Percentiles rank a stretch among this genome's conserved stretches.
Evolutionary conservation across 768 basidiomycete genomes (phyloP).

Genomic region (Naganishia randhawae): DNA sequence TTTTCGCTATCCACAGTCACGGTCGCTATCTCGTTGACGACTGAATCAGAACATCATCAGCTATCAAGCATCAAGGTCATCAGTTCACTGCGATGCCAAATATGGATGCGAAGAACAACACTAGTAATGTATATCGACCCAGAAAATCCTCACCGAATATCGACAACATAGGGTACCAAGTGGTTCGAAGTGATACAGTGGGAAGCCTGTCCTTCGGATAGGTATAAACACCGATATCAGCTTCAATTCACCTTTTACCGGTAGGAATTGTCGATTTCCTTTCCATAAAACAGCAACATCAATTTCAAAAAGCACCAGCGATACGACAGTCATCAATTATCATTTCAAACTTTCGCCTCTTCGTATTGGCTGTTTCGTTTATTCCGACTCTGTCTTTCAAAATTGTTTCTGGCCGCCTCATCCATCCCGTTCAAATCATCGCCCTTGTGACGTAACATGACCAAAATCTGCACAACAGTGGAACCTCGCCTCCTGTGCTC

Average conservation of each 20-base stretch:
- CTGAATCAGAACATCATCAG: neutral
- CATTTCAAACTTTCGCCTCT: constrained; percentile 12
- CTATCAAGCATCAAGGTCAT: neutral
- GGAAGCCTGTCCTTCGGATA: constrained; percentile 41
- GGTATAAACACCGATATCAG: constrained; percentile 41
- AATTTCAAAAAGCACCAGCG: constrained; percentile 5
- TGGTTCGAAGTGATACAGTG: constrained; percentile 21
- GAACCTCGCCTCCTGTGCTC: constrained; percentile 7
- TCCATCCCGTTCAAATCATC: constrained; percentile 49
- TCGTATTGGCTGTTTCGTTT: neutral
- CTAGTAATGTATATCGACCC: neutral
- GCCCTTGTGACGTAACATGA: constrained; percentile 4
- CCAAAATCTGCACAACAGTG: neutral
- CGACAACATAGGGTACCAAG: neutral
- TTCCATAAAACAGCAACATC: constrained; percentile 22
- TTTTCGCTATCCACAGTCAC: neutral
- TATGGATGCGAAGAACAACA: neutral
- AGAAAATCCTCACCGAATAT: constrained; percentile 2
- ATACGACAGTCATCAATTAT: constrained; percentile 14
- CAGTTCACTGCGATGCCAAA: neutral
- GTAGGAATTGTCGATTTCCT: constrained; percentile 28
- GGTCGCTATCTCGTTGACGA: neutral
- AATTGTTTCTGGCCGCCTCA: constrained; percentile 47
- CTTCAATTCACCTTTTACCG: constrained; percentile 25
- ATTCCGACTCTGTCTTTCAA: constrained; percentile 5